Evolutionary conservation across 441 rosid genomes (phyloP).

Genomic region (Gossypium lobatum): DNA sequence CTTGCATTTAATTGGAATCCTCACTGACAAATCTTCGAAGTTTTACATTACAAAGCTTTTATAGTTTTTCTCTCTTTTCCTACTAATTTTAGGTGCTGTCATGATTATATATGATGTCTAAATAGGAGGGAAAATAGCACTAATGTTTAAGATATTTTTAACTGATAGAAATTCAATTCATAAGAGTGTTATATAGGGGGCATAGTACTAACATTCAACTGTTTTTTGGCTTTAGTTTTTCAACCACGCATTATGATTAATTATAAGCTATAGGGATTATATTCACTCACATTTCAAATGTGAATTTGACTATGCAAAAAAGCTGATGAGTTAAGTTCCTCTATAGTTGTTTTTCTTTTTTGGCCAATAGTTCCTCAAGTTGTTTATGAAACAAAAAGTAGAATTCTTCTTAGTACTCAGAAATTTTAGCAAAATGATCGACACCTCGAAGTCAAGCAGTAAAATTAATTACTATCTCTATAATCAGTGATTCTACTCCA

Average conservation of each 20-base stretch:
- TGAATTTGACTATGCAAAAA: not conserved
- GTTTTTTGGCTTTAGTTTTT: not conserved
- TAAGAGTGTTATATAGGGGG: not conserved
- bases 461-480: not conserved
- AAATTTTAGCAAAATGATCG: not conserved
- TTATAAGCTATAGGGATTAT: not conserved
- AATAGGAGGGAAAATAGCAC: not conserved
- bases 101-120: not conserved
- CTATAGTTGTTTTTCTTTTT: too few relatives aligned
- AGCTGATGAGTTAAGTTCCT: too few relatives aligned
- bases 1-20: not conserved
- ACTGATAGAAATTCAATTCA: not conserved
- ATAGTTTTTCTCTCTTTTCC: not conserved
- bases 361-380: not conserved
- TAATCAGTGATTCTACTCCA: not conserved
- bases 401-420: not conserved
- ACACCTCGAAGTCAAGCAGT: not conserved
- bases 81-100: not conserved
- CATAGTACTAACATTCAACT: not conserved
- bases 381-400: not conserved
- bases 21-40: not conserved
- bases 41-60: not conserved
- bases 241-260: not conserved
- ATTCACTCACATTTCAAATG: not conserved
- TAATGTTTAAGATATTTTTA: not conserved